phyloP scores from a whole-genome alignment of 768 basidiomycete genomes.

The Pholiota conissans region DNA sequence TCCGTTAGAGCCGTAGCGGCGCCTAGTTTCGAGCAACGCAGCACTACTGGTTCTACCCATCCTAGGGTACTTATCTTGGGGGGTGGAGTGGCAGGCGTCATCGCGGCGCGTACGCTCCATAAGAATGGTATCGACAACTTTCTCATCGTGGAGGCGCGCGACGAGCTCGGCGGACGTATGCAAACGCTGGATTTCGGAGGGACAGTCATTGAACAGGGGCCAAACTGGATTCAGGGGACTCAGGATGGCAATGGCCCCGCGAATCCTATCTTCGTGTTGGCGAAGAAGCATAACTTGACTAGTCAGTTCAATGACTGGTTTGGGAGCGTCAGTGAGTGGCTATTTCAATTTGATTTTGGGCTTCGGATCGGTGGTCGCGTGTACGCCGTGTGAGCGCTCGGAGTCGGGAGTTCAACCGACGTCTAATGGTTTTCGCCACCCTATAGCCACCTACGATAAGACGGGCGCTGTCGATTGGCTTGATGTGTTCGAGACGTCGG shows the following conservation, averaged over 20 bases:
- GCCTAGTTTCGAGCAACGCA: background rate
- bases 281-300: slow-evolving; percentile 51
- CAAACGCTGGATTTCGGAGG: slow-evolving; percentile 46
- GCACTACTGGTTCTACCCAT: background rate
- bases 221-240: slow-evolving; percentile 61
- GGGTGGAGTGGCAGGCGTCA: slow-evolving; percentile 65
- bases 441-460: slow-evolving; percentile 53
- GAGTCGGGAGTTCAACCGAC: background rate
- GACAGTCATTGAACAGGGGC: slow-evolving; percentile 53
- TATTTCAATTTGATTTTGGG: background rate
- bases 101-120: slow-evolving; percentile 61
- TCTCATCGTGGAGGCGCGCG: slow-evolving; percentile 58
- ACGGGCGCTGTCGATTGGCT: slow-evolving; percentile 49
- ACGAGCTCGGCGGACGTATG: slow-evolving; percentile 64
- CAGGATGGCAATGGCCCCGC: slow-evolving; percentile 46
- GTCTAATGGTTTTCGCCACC: background rate
- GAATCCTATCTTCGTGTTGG: slow-evolving; percentile 63
- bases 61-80: slow-evolving; percentile 57
- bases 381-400: background rate
- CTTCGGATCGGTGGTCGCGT: background rate
- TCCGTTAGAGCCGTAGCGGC: background rate
- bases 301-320: slow-evolving; percentile 46
- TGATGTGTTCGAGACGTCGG: slow-evolving; percentile 40
- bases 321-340: slow-evolving; percentile 41
- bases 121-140: slow-evolving; percentile 56